Base-by-base conservation (phyloP, 2,329 filamentous ascomycete species). In the Fusarium dlaminii region DNA sequence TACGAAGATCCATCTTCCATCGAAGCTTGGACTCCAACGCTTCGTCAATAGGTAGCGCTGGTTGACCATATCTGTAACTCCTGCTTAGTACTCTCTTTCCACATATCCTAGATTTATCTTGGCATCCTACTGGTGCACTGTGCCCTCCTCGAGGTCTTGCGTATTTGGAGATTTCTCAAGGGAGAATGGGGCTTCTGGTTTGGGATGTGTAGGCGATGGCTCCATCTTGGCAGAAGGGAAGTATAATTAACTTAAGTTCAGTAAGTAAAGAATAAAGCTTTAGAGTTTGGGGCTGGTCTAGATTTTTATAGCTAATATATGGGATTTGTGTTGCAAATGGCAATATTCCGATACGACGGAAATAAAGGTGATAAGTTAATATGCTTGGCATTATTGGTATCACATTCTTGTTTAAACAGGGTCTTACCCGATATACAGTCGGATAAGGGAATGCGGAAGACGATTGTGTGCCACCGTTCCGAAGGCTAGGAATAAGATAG, bases 1-100 rank as follows among this genome's bases (percentile, higher is more conserved):
- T 57, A 12, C 54, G 39, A 45, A 57, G n/a, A 14, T 57, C 54
- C 54, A 57, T 57, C 29, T 57, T 57, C 54, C 54, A 57, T 57
- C 54, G 54, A 46, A 57, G 54, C 3, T 46, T 46, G 39, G 18
- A 57, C 18, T 57, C 54, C n/a, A 27, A 57, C 13, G 18, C 18
- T 24, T 46, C 29, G 10, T 57, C 2, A 20, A 57, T 6, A 9
- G 54, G n/a, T 32, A 20, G n/a, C 12, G 11, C 29, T 4, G 29
- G 24, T 46, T 45, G n/a, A 6, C 6, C 29, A 57, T 57, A 57
- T 46, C 54, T 57, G 13, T 1, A 34, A 22, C 7, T 24, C 6
- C 1, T 43, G 14, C 2, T 56, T 5, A 56, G 12, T 20, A 43
- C 13, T 7, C 11, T 43, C 15, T 32, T 8, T 20, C 13, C 3